Evolutionary conservation across 768 basidiomycete species (phyloP), one percentile per base, ranked within the genome.

Genomic region (Gelatoporia subvermispora): DNA sequence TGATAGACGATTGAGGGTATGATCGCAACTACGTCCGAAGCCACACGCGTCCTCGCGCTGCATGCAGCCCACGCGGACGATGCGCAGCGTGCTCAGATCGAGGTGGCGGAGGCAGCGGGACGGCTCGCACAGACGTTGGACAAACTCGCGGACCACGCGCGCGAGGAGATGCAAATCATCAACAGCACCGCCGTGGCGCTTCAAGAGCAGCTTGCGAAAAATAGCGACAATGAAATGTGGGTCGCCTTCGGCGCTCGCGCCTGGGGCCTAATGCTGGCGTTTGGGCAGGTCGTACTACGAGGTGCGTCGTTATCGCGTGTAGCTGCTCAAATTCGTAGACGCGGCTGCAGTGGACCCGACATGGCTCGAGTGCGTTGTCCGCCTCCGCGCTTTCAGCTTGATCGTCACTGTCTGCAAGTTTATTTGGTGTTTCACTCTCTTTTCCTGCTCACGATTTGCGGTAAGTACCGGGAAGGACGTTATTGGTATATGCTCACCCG

Each of bases 121-220:
- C 56, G 57, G 9, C 68, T 82, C 8, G 61, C 58, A 9, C 56
- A 63, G 18, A 61, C 66, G 0, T 54, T 82, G 21, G 52, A 65
- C 8, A 60, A 65, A 10, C 60, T 81, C 18, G 68, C 72, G 1
- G 55, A 59, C 25, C 68, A 65, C 9, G 68, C 76, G 2, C 70
- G 67, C 18, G 48, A 54, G 15, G 77, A 78, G 52, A 61, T 82
- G 34, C 65, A 70, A 45, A 70, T 68, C 48, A 72, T 83, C 46
- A 78, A 75, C 41, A 67, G 60, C 17, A 75, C 80, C 18, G 68
- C 73, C 3, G 54, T 50, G 15, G 56, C 63, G 7, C 54, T 75
- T 18, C 63, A 63, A 31, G 60, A 65, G 41, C 60, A 60, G 5
- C 51, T 76, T 37, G 51, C 47, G 28, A 41, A 18, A 16, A 24